Base-by-base conservation (phyloP, 1,284 basidiomycete species). In the Papiliotrema terrestris region DNA sequence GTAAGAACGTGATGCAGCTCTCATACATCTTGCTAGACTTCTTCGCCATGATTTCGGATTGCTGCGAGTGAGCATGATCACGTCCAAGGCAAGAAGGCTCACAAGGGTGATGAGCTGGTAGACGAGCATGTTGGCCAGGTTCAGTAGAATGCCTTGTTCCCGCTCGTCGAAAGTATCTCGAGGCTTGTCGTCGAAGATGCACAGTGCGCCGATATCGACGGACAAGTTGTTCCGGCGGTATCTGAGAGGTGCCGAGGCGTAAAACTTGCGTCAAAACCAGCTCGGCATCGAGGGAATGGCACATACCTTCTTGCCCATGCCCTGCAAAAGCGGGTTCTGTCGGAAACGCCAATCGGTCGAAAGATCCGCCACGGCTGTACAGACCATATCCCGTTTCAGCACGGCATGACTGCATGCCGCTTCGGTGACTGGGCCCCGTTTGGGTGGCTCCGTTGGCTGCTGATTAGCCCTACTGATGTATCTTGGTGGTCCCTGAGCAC, bases 91-190 rank as follows among this genome's bases (percentile, higher is more conserved):
- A 29, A 22, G 14, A n/a, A 20, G n/a, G 53, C 67, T 62, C 35
- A 68, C 68, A 46, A 71, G 51, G 0, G 71, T 70, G 5, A 68
- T 68, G 11, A 73, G 56, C 44, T 76, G 73, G 54, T 66, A 71
- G 14, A 76, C 72, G 15, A 74, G 64, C 65, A 74, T 72, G 52
- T 71, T 69, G 19, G 71, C 71, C 9, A 76, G 53, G 19, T 72
- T 67, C 8, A 64, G 51, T 32, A 76, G 55, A 14, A 73, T 65
- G 2, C 46, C 57, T 47, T 63, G 61, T 35, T 71, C 66, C 8
- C 68, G 56, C 14, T 54, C 39, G n/a, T 53, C 57, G 51, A 75
- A 74, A 1, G 47, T 54, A 9, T 63, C 56, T 23, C 73, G 55
- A 3, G 66, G 52, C 15, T 68, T 51, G 20, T 48, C 36, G 44